Percentiles rank a stretch among this genome's conserved stretches.
Evolutionary conservation across 352 stramenopile genomes (phyloP).

Genomic region (Phytophthora hibernalis): DNA sequence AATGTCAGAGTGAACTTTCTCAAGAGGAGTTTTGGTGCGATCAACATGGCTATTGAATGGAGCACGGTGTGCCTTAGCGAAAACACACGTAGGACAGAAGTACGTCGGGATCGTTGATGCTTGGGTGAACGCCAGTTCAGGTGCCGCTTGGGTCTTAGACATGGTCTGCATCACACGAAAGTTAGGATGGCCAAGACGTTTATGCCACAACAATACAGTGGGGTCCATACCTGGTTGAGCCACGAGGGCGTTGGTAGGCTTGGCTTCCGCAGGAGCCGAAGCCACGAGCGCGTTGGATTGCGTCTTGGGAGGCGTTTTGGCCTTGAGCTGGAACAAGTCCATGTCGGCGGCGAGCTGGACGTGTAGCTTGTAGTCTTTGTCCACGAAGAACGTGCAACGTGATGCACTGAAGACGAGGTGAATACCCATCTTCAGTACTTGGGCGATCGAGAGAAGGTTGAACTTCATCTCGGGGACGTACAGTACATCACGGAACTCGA

Average conservation of each 20-base stretch:
- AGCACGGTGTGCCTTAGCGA: conserved; percentile 17
- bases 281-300: not conserved
- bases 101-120: conserved; percentile 7
- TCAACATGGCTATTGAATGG: conserved; percentile 15
- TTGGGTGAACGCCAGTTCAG: conserved; percentile 14
- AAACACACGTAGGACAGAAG: conserved; percentile 12
- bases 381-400: conserved; percentile 5
- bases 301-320: conserved; percentile 5
- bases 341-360: not conserved
- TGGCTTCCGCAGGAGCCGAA: not conserved
- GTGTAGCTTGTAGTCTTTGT: conserved; percentile 4
- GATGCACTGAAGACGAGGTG: conserved; percentile 5
- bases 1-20: conserved; percentile 2
- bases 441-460: conserved; percentile 15
- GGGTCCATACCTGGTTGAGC: conserved; percentile 17
- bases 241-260: no score
- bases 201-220: conserved; percentile 10
- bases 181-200: conserved; percentile 19
- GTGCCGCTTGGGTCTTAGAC: conserved; percentile 3
- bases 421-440: conserved; percentile 1
- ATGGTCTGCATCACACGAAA: conserved; percentile 20
- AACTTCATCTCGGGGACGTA: no score
- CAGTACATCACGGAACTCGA: no score
- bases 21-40: conserved; percentile 2
- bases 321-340: conserved; percentile 10